Base-by-base conservation (phyloP, 2,329 filamentous ascomycete genomes). In the Aureobasidium sp. region DNA sequence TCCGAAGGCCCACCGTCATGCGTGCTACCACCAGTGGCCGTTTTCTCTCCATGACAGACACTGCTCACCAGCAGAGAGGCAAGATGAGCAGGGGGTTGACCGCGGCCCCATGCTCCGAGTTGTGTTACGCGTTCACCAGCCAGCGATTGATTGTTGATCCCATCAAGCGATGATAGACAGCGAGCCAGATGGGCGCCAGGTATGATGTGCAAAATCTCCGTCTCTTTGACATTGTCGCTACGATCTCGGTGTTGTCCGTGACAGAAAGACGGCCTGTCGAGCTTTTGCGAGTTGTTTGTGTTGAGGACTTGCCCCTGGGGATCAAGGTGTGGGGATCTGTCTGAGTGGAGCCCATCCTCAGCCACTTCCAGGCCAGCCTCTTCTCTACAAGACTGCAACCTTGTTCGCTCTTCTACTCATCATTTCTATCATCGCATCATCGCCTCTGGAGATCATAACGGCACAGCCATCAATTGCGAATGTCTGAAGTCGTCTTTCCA, bases 101-200 rank as follows among this genome's bases (percentile, higher is more conserved):
- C 19, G 23, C 49, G 49, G 49, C 49, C 49, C 49, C 49, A 53
- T 53, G 49, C 49, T 53, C 49, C 49, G 49, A 29, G n/a, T 53
- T 53, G 49, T 53, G 49, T 53, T 53, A 53, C 49, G 33, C 23
- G 49, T 53, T 53, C 49, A 29, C 49, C 49, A 38, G 49, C 49
- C 49, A 53, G 49, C 49, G 49, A 38, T 53, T 40, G 35, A 13
- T 53, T 53, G 49, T 13, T 40, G 35, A 40, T 53, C 35, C 15
- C n/a, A 23, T 50, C 49, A 38, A n/a, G 10, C 19, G 49, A 35
- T 53, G 33, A 27, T n/a, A 50, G 47, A 19, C 31, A 50, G 31
- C 29, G 35, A 40, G 35, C 23, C 19, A 37, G 47, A 35, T 5
- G 25, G 13, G 15, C 25, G 21, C 31, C 21, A 25, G 21, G 33